Conservation (phyloP, 352 stramenopile species). For the Vaucheria bursata region DNA sequence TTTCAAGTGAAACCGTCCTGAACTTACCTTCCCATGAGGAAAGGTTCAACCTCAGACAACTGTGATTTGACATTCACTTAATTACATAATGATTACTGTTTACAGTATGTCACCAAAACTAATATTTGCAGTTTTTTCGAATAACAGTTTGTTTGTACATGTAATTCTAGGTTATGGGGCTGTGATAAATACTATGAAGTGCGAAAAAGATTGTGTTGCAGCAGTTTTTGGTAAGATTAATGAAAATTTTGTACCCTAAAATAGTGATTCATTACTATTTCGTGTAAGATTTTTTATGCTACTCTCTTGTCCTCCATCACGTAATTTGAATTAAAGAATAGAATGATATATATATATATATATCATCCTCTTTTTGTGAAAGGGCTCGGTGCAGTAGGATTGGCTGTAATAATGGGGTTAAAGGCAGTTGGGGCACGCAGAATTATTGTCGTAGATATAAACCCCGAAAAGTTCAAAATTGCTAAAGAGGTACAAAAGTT, state of each 20-base stretch:
- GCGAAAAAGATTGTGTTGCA: slow-evolving; percentile 55
- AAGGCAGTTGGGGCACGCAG: slow-evolving; percentile 53
- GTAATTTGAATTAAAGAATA: not conserved
- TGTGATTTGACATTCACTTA: too few species aligned
- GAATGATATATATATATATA: too few species aligned
- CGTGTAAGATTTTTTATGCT: too few species aligned
- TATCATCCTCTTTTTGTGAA: too few species aligned
- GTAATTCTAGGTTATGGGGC: slow-evolving; percentile 58
- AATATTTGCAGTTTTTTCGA: too few species aligned
- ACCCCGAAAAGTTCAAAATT: slow-evolving; percentile 82
- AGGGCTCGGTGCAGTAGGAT: slow-evolving; percentile 70
- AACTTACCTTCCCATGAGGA: too few species aligned
- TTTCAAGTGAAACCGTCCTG: too few species aligned
- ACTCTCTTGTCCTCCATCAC: not conserved
- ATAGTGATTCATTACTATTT: too few species aligned
- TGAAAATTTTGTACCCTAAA: too few species aligned
- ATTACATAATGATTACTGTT: too few species aligned
- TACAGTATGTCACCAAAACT: too few species aligned
- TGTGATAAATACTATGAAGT: slow-evolving; percentile 72
- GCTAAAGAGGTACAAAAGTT: slow-evolving; percentile 56
- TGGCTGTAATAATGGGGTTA: slow-evolving; percentile 63
- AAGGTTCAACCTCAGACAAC: too few species aligned
- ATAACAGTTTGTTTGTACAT: not conserved
- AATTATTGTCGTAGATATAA: slow-evolving; percentile 91
- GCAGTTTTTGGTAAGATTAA: slow-evolving; percentile 64